Base-by-base conservation (phyloP, 192 early-diverging fungal genomes). In the Coemansia sp. region DNA sequence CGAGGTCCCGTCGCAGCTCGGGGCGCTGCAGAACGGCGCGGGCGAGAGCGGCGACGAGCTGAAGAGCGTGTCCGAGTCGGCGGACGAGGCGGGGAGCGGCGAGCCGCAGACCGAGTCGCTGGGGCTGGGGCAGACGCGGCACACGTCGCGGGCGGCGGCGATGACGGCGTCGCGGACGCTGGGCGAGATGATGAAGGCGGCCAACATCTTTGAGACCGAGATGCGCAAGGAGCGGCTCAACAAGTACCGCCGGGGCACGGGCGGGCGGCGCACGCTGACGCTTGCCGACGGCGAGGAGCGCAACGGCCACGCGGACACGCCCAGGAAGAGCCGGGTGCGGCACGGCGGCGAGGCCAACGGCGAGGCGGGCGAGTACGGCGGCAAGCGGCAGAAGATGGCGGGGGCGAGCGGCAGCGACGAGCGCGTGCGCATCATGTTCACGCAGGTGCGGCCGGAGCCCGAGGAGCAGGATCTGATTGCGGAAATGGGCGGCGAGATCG, bases 401-500 rank as follows among this genome's bases (percentile, higher is more conserved):
- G 19, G 35, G 6, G 31, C 11, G 19, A 38, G 40, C 9, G 14
- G 30, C 0, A 14, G 27, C 12, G 24, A 22, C 6, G 48, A 57
- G 21, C 24, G 8, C 1, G 73, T 83, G 23, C 58, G 69, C 6
- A 77, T 83, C n/a, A 70, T 83, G 52, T 67, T 86, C 31, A 75
- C 67, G 6, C 73, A 82, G 29, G 67, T 73, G 33, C 65, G 78
- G 42, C 64, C 67, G 18, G 56, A 59, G 12, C 27, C 47, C 0
- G 61, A 58, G 8, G 73, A 83, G 59, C 19, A 59, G 44, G 64
- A 75, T 62, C 66, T 65, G 35, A 80, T 84, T 25, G 64, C 60
- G n/a, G 63, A 60, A 1, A 45, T 89, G 65, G 84, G 84, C 29
- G 85, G 82, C 43, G 58, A 71, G n/a, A 56, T 85, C 6, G 82